Base-by-base conservation (phyloP, 1,284 basidiomycete genomes). In the Tilletia horrida region DNA sequence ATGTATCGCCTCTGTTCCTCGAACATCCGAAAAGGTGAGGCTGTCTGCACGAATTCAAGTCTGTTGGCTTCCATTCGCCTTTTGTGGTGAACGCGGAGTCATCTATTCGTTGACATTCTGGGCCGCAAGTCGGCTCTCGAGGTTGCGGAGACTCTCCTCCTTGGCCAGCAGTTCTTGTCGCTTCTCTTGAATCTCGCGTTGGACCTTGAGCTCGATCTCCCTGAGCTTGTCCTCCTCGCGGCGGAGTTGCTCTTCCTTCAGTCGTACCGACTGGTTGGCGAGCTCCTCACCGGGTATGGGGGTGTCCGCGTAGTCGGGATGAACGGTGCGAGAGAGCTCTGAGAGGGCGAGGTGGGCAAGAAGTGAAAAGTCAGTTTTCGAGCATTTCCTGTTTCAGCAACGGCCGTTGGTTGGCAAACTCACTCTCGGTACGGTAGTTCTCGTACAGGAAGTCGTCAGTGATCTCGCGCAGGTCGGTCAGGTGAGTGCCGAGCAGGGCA, bases 171-270 rank as follows among this genome's bases (percentile, higher is more conserved):
- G 84, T 83, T 98, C 95, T 83, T 98, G 96, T 80, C 94, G 87
- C 87, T 97, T 97, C 86, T 98, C 92, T 84, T 92, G 92, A 84
- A 99, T 95, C 86, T 99, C 96, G 70, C 96, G 89, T 84, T 97
- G 95, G 45, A 97, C 93, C 83, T 93, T 93, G 83, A 97, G 87
- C 83, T 99, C 96, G 83, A 97, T 93, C 85, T 98, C 96, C 76
- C 95, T 91, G 73, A 99, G 86, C 89, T 92, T 81, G 67, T 81
- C 75, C 77, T 83, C 83, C 84, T 99, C 96, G 71, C 92, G 86
- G 77, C 94, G 90, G 70, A 99, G 89, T 83, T 98, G 96, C 83
- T 98, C 95, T 85, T 98, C 95, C 86, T 97, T 97, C 84, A 97
- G 88, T 70, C 93, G 90, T 64, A 97, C 93, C 66, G 90, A 93